Evolutionary conservation across 805 yeast genomes (phyloP).

Genomic region (Saccharomycopsis javanensis): DNA sequence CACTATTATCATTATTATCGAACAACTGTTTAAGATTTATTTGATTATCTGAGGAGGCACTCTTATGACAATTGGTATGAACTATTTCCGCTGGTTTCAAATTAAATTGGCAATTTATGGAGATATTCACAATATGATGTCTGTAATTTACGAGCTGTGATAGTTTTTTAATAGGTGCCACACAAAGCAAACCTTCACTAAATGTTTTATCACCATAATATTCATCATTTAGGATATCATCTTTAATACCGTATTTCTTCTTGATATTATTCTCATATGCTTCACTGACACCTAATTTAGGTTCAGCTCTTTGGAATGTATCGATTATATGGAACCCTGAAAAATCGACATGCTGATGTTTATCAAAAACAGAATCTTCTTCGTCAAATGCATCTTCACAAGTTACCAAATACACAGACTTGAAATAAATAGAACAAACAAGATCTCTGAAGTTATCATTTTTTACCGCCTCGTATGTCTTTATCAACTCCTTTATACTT

Average conservation of each 20-base stretch:
- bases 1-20: not conserved
- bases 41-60: not conserved
- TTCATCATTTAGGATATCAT: not conserved
- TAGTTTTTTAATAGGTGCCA: not conserved
- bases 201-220: not conserved
- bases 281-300: not conserved
- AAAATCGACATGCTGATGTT: not conserved
- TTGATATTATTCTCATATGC: not conserved
- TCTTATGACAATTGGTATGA: not conserved
- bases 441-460: not conserved
- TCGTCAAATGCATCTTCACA: not conserved
- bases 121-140: not conserved
- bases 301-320: not conserved
- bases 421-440: not conserved
- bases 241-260: not conserved
- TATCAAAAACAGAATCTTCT: not conserved
- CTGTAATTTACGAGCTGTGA: not conserved
- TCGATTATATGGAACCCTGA: not conserved
- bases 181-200: not conserved
- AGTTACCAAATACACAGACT: not conserved
- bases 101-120: not conserved
- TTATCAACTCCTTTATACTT: not conserved
- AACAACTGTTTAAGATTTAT: not conserved
- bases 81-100: not conserved
- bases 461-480: not conserved